Percentiles rank a stretch among this genome's conserved stretches.
Evolutionary conservation across 257 asterid species (phyloP).

Genomic region (Catharanthus roseus): DNA sequence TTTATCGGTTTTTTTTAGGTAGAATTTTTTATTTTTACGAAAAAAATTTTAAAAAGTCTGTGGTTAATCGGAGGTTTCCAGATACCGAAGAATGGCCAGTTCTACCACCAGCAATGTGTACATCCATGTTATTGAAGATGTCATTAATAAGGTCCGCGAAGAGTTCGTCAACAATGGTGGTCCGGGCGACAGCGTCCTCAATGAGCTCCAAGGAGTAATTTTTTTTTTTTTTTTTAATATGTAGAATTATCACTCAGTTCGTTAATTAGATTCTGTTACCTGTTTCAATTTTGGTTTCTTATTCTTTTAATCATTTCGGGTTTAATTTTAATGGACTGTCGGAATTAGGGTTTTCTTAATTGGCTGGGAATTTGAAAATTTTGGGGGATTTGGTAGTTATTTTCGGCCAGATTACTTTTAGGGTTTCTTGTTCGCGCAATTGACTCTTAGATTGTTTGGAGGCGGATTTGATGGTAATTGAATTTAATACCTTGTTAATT

Average conservation of each 20-base stretch:
- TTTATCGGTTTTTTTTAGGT: not conserved
- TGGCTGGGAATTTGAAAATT: not conserved
- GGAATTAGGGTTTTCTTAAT: not conserved
- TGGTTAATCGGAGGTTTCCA: slow-evolving; percentile 15
- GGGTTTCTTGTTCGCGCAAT: slow-evolving; percentile 9
- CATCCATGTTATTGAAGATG: slow-evolving; percentile 85
- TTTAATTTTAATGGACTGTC: not conserved
- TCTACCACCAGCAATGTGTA: slow-evolving; percentile 73
- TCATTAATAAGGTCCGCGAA: slow-evolving; percentile 53
- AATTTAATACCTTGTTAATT: slow-evolving; percentile 9
- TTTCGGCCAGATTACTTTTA: slow-evolving; percentile 18
- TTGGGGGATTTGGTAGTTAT: not conserved
- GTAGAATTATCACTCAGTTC: not conserved
- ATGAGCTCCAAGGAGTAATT: slow-evolving; percentile 86
- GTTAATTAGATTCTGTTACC: not conserved
- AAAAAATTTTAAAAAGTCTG: not conserved
- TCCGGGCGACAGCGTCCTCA: slow-evolving; percentile 81
- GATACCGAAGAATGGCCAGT: slow-evolving; percentile 51
- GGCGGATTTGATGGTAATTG: slow-evolving; percentile 11
- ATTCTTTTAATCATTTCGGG: not conserved
- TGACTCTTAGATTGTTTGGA: slow-evolving; percentile 24
- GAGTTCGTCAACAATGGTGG: slow-evolving; percentile 49
- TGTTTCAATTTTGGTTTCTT: not conserved
- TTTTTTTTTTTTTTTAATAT: no score
- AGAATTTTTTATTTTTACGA: not conserved